Conservation (phyloP, 257 asterid genomes). For the Rubia yunnanensis region DNA sequence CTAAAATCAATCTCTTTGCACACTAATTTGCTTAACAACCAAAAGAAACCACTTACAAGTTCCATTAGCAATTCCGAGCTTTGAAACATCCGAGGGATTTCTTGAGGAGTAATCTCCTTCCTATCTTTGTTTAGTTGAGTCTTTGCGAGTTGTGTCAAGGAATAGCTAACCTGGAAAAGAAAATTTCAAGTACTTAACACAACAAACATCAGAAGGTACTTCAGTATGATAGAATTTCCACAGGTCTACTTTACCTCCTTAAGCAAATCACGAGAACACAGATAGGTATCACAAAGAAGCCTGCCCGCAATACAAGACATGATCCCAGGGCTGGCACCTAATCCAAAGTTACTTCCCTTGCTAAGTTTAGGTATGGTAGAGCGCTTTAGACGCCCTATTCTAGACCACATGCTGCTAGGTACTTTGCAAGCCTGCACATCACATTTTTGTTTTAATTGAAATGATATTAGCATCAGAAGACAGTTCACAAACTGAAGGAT, state of each 20-base stretch:
- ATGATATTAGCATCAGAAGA: neutral
- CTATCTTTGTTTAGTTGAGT: constrained; percentile 77
- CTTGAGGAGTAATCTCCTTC: constrained; percentile 75
- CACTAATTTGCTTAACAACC: neutral
- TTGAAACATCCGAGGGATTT: constrained; percentile 74
- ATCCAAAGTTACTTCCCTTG: constrained; percentile 72
- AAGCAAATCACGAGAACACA: constrained; percentile 79
- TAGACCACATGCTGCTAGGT: constrained; percentile 83
- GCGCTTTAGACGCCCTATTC: constrained; percentile 91
- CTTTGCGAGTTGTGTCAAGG: constrained; percentile 81
- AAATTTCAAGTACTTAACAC: constrained; percentile 19
- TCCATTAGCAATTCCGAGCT: constrained; percentile 61
- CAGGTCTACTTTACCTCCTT: constrained; percentile 54
- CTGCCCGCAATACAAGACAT: constrained; percentile 94
- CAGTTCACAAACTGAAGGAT: neutral
- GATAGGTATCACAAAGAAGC: constrained; percentile 83
- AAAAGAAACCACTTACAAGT: constrained; percentile 53
- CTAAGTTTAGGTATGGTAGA: constrained; percentile 82
- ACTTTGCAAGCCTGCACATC: constrained; percentile 61
- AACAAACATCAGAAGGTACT: constrained; percentile 6
- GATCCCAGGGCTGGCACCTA: constrained; percentile 92
- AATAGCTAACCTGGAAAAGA: constrained; percentile 77
- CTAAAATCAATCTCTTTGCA: neutral
- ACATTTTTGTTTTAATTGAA: neutral
- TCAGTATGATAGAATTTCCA: constrained; percentile 6